phyloP scores from a whole-genome alignment of 345 rosid species.

The Carallia pectinifolia region DNA sequence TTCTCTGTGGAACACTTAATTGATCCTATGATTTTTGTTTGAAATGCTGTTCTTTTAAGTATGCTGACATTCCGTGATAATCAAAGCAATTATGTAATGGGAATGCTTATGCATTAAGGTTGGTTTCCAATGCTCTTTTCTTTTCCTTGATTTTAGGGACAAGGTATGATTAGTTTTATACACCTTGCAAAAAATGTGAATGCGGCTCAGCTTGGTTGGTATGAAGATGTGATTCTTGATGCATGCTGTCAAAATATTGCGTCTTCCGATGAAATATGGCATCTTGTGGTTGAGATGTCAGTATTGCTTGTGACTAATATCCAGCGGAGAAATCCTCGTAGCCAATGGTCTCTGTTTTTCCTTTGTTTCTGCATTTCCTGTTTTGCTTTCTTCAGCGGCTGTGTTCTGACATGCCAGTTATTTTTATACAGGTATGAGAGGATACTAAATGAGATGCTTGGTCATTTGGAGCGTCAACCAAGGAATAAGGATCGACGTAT shows the following conservation, averaged over 20 bases:
- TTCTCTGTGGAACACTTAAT: too few species aligned
- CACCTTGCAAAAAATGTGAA: conserved; percentile 62
- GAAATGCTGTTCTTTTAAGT: not conserved
- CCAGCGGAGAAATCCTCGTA: conserved; percentile 62
- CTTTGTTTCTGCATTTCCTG: not conserved
- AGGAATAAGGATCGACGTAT: conserved; percentile 59
- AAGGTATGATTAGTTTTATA: conserved; percentile 74
- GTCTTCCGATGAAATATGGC: conserved; percentile 77
- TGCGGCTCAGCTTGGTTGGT: conserved; percentile 52
- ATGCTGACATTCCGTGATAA: not conserved
- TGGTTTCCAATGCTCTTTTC: conserved; percentile 7
- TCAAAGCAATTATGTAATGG: not conserved
- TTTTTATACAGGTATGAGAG: conserved; percentile 55
- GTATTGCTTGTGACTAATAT: conserved; percentile 57
- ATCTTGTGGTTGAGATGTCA: conserved; percentile 72
- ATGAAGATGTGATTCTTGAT: conserved; percentile 77
- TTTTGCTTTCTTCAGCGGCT: too few species aligned
- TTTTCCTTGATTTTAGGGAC: conserved; percentile 55
- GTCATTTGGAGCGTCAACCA: conserved; percentile 89
- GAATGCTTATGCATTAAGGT: not conserved
- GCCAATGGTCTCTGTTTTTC: conserved; percentile 54
- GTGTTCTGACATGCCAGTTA: not conserved
- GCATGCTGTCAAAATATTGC: conserved; percentile 88
- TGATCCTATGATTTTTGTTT: not conserved
- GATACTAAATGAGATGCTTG: conserved; percentile 72